phyloP scores from a whole-genome alignment of 2,329 filamentous ascomycete genomes.

The Mycosphaerella sp. region DNA sequence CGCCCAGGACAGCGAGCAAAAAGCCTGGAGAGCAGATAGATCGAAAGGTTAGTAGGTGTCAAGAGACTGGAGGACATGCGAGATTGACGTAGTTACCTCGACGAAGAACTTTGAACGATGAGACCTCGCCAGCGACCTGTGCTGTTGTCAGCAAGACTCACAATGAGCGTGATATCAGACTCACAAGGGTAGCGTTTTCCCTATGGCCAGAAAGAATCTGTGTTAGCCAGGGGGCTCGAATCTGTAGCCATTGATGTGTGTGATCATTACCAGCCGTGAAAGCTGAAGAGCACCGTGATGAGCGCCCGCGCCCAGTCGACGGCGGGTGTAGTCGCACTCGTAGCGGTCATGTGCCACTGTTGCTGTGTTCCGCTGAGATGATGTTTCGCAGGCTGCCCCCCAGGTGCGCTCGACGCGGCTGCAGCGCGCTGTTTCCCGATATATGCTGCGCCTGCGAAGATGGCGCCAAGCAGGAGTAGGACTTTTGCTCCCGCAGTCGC shows the following conservation, averaged over 20 bases:
- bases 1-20: slow-evolving; percentile 6
- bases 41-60: too few relatives aligned
- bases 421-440: not conserved
- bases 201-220: too few relatives aligned
- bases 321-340: not conserved
- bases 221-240: too few relatives aligned
- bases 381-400: not conserved
- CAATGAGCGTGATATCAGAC: not conserved
- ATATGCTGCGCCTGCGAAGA: slow-evolving; percentile 8
- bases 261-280: slow-evolving; percentile 4
- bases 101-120: slow-evolving; percentile 4
- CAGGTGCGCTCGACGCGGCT: too few relatives aligned
- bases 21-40: not conserved
- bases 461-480: slow-evolving; percentile 5
- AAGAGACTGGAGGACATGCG: too few relatives aligned
- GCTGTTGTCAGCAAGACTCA: not conserved
- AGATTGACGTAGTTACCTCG: not conserved
- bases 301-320: slow-evolving; percentile 7
- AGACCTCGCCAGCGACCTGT: slow-evolving; percentile 11
- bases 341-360: not conserved
- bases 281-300: slow-evolving; percentile 14
- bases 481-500: slow-evolving; percentile 12
- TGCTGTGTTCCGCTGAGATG: not conserved
- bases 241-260: too few relatives aligned
- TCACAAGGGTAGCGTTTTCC: slow-evolving; percentile 1